Conservation (phyloP, 768 basidiomycete species). For the Boletus barrowsii region DNA sequence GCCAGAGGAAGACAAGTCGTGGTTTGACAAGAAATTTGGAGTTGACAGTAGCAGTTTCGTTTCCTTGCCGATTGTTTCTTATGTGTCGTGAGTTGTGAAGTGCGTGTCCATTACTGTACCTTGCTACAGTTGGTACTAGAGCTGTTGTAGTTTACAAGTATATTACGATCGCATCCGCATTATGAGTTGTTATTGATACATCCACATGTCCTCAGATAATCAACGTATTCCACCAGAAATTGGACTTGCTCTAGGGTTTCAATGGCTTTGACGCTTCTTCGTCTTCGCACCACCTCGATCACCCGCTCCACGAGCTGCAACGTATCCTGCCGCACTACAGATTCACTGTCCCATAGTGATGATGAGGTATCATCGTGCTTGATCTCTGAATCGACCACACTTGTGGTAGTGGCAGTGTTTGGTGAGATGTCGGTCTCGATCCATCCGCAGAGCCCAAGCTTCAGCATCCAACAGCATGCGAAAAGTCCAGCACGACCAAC, state of each 20-base stretch:
- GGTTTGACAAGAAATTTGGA: conserved; percentile 19
- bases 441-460: conserved; percentile 86
- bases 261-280: conserved; percentile 86
- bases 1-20: conserved; percentile 14
- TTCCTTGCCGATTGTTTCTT: conserved; percentile 13
- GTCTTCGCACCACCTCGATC: conserved; percentile 66
- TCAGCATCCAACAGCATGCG: conserved; percentile 90
- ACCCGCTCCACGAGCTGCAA: conserved; percentile 69
- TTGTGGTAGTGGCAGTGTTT: neutral
- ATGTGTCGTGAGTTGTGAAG: neutral
- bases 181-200: neutral
- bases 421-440: conserved; percentile 30
- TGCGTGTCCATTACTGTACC: neutral
- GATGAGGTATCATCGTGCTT: neutral
- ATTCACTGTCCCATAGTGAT: conserved; percentile 21
- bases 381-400: conserved; percentile 10
- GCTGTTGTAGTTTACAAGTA: conserved; percentile 1
- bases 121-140: conserved; percentile 2
- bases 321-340: conserved; percentile 41
- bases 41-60: conserved; percentile 6
- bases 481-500: conserved; percentile 91
- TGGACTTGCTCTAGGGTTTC: conserved; percentile 93
- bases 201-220: conserved; percentile 43
- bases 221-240: conserved; percentile 76
- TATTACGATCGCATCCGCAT: neutral